phyloP scores from a whole-genome alignment of 1,139 yeast genomes.

The Sugiyamaella xylanicola region DNA sequence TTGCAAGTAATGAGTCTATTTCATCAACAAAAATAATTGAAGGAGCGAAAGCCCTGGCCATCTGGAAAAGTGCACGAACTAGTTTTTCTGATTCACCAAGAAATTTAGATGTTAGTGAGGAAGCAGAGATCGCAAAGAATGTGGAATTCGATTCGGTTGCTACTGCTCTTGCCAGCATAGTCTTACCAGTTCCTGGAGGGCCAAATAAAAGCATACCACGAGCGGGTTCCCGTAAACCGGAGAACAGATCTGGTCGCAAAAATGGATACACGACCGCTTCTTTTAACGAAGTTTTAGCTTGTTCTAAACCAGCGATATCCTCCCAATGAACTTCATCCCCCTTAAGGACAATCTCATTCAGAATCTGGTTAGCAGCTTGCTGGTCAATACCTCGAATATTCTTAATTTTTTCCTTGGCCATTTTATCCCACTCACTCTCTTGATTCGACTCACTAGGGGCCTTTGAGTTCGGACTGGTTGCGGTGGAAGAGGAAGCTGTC shows the following conservation, averaged over 20 bases:
- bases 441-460: neutral
- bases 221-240: slow-evolving; percentile 93
- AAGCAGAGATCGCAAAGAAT: slow-evolving; percentile 88
- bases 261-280: slow-evolving; percentile 98
- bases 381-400: slow-evolving; percentile 54
- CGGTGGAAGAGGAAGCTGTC: neutral
- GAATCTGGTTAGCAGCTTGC: slow-evolving; percentile 77
- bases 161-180: slow-evolving; percentile 96
- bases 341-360: slow-evolving; percentile 87
- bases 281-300: slow-evolving; percentile 84
- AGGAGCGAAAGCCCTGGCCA: slow-evolving; percentile 88
- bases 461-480: neutral
- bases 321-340: slow-evolving; percentile 98
- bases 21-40: slow-evolving; percentile 95
- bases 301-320: slow-evolving; percentile 91
- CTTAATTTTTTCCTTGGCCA: slow-evolving; percentile 38
- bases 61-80: slow-evolving; percentile 81
- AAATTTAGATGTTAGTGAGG: slow-evolving; percentile 82
- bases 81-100: slow-evolving; percentile 94
- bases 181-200: slow-evolving; percentile 98
- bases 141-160: slow-evolving; percentile 97
- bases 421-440: slow-evolving; percentile 35
- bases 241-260: slow-evolving; percentile 86
- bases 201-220: slow-evolving; percentile 95
- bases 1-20: slow-evolving; percentile 85